phyloP scores from a whole-genome alignment of 2,329 filamentous ascomycete genomes.

The Beauveria rudraprayagi region DNA sequence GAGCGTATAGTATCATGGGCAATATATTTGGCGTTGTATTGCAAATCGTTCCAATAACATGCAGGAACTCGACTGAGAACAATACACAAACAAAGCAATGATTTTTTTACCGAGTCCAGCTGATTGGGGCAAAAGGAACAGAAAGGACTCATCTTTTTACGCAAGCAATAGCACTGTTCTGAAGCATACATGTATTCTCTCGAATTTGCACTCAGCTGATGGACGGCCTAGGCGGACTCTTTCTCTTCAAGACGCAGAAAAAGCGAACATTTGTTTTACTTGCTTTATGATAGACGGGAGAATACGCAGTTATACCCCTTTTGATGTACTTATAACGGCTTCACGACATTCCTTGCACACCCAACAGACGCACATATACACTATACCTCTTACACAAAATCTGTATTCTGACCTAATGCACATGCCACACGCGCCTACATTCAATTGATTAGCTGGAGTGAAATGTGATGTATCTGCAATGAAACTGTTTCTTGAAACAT shows the following conservation, averaged over 20 bases:
- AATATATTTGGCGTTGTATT: slow-evolving; percentile 11
- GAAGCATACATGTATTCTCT: not conserved
- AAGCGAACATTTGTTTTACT: slow-evolving; percentile 12
- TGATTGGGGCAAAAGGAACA: not conserved
- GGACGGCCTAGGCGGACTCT: not conserved
- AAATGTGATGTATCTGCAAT: too few species aligned
- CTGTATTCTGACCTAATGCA: not conserved
- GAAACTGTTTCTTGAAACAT: too few species aligned
- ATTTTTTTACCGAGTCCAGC: not conserved
- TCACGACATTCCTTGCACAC: slow-evolving; percentile 13
- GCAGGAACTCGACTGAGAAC: not conserved
- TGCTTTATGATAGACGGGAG: slow-evolving; percentile 17
- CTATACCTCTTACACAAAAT: not conserved
- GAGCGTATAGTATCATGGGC: slow-evolving; percentile 9
- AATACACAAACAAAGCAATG: not conserved
- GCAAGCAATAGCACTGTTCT: not conserved
- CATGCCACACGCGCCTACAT: not conserved
- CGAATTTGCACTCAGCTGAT: not conserved
- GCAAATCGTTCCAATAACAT: not conserved
- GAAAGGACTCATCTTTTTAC: not conserved
- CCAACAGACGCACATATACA: not conserved
- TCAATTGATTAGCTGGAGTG: too few species aligned
- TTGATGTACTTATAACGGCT: slow-evolving; percentile 21
- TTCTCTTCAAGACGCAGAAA: not conserved
- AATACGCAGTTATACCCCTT: slow-evolving; percentile 14